A percentile compares a stretch with the other conserved stretches of the same genome.
Conservation (phyloP, 2,329 filamentous ascomycete genomes). For the Balansia obtecta region DNA sequence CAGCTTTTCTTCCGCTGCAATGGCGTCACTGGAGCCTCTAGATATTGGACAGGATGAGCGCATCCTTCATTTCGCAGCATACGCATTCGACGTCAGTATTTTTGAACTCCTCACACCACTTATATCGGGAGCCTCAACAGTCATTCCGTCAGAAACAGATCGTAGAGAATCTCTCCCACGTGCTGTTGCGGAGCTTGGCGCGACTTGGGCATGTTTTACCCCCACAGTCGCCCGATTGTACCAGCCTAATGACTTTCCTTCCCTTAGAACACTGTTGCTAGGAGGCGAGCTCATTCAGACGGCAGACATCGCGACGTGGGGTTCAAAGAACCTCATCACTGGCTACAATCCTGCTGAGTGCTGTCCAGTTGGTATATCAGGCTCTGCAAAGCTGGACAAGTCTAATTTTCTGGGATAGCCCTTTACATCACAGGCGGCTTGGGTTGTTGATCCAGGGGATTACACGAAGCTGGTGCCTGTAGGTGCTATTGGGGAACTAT, state of each 20-base stretch:
- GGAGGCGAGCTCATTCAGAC: slow-evolving; percentile 16
- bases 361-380: slow-evolving; percentile 8
- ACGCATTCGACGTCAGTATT: slow-evolving; percentile 10
- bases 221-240: slow-evolving; percentile 6
- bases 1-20: slow-evolving; percentile 1
- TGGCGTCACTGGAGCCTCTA: neutral
- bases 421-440: neutral
- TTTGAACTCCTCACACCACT: slow-evolving; percentile 8
- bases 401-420: slow-evolving; percentile 3
- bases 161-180: slow-evolving; percentile 5
- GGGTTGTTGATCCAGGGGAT: neutral
- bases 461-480: neutral
- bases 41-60: neutral
- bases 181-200: slow-evolving; percentile 6
- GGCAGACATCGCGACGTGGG: slow-evolving; percentile 14
- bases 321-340: slow-evolving; percentile 19
- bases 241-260: slow-evolving; percentile 1
- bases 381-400: slow-evolving; percentile 8
- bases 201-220: slow-evolving; percentile 6
- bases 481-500: neutral
- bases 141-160: slow-evolving; percentile 10
- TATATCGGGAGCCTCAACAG: slow-evolving; percentile 7
- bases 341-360: slow-evolving; percentile 25
- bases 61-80: slow-evolving; percentile 8
- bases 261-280: slow-evolving; percentile 10